Percentiles rank a stretch among this genome's conserved stretches.
These are phyloP conservation scores for Codiaeum variegatum DNA, from an alignment of 441 rosid species.

Conservation along the genomic window DNA sequence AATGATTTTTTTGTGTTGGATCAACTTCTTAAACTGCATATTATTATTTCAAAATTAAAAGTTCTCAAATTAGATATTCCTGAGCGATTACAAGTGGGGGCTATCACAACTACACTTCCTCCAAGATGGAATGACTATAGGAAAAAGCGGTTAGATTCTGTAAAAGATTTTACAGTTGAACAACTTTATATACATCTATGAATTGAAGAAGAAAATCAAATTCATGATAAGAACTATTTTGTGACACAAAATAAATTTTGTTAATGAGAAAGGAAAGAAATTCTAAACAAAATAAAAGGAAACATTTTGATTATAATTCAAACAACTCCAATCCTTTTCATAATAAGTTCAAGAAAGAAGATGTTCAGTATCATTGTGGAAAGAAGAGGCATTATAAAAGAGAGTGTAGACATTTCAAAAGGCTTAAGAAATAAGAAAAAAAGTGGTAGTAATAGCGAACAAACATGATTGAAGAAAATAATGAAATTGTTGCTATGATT, in stretches of 20 bases:
- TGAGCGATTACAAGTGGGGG: not conserved
- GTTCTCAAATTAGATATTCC: not conserved
- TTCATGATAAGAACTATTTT: not conserved
- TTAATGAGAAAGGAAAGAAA: not conserved
- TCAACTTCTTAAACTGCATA: slow-evolving; percentile 7
- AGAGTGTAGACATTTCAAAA: not conserved
- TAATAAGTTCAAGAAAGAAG: not conserved
- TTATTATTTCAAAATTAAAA: slow-evolving; percentile 4
- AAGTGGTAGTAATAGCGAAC: not conserved
- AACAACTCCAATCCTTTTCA: not conserved
- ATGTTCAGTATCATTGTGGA: not conserved
- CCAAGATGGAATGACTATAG: slow-evolving; percentile 17
- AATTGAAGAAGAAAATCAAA: slow-evolving; percentile 5
- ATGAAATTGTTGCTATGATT: not conserved
- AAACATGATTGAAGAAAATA: not conserved
- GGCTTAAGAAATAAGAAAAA: not conserved
- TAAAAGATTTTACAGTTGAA: not conserved
- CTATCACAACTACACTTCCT: slow-evolving; percentile 15
- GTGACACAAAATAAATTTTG: not conserved
- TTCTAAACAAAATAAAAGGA: not conserved
- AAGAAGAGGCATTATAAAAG: not conserved
- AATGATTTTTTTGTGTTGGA: not conserved
- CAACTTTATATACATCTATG: not conserved
- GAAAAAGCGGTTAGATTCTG: not conserved
- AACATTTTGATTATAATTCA: not conserved